Conservation (phyloP, 768 basidiomycete species). For the Podaxis pistillaris region DNA sequence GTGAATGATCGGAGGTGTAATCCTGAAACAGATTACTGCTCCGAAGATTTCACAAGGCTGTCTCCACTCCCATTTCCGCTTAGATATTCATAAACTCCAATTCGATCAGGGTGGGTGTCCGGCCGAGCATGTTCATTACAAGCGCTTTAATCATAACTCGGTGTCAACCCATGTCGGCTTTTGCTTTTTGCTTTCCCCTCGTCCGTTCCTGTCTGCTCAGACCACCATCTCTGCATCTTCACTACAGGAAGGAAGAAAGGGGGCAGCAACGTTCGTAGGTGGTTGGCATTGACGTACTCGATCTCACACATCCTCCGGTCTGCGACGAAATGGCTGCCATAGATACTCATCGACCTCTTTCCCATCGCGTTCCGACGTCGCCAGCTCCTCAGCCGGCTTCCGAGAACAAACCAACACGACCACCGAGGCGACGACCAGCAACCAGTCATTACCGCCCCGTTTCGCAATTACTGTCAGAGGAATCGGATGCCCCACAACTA, state of each 20-base stretch:
- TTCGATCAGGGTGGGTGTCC: slow-evolving; percentile 1
- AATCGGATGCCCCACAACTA: slow-evolving; percentile 3
- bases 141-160: slow-evolving; percentile 11
- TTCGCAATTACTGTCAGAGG: slow-evolving; percentile 32
- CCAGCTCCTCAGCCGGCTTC: slow-evolving; percentile 11
- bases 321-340: slow-evolving; percentile 14
- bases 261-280: not conserved
- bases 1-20: not conserved
- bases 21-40: slow-evolving; percentile 3
- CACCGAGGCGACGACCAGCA: slow-evolving; percentile 14
- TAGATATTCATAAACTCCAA: slow-evolving; percentile 3
- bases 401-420: slow-evolving; percentile 16
- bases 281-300: not conserved
- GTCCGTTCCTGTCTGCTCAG: slow-evolving; percentile 1
- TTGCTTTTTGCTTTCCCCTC: not conserved
- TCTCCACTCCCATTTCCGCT: slow-evolving; percentile 1
- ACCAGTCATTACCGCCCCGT: slow-evolving; percentile 39
- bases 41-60: not conserved
- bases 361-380: slow-evolving; percentile 3
- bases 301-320: slow-evolving; percentile 12
- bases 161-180: slow-evolving; percentile 5
- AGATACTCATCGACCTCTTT: slow-evolving; percentile 9
- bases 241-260: too few species aligned
- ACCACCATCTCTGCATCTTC: not conserved
- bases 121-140: not conserved